phyloP scores from a whole-genome alignment of 2,329 filamentous ascomycete species.

The Ustilaginoidea virens region DNA sequence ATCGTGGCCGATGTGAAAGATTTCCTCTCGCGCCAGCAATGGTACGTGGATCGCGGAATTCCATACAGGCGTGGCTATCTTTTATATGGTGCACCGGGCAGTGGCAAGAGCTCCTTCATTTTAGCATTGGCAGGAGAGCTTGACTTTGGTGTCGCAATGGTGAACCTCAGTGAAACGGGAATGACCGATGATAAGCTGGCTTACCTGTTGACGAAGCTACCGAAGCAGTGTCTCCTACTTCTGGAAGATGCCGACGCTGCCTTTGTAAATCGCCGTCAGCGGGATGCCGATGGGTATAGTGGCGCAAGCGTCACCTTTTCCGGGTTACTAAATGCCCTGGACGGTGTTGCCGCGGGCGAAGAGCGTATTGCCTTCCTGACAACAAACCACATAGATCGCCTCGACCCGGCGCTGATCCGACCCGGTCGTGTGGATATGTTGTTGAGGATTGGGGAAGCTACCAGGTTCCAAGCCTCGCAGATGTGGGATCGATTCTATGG shows the following conservation, averaged over 20 bases:
- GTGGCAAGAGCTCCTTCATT: slow-evolving; percentile 91
- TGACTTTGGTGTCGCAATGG: slow-evolving; percentile 82
- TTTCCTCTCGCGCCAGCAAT: slow-evolving; percentile 63
- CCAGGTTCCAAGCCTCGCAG: slow-evolving; percentile 63
- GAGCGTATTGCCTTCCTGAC: slow-evolving; percentile 90
- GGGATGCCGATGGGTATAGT: slow-evolving; percentile 67
- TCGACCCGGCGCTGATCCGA: slow-evolving; percentile 78
- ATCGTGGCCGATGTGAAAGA: slow-evolving; percentile 71
- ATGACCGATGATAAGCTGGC: slow-evolving; percentile 83
- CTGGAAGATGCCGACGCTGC: slow-evolving; percentile 88
- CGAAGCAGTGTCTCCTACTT: slow-evolving; percentile 65
- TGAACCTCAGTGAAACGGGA: slow-evolving; percentile 80
- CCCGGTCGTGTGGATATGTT: slow-evolving; percentile 92
- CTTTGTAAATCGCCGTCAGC: slow-evolving; percentile 65
- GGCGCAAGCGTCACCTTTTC: slow-evolving; percentile 91
- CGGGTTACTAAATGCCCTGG: slow-evolving; percentile 68
- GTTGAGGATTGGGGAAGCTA: slow-evolving; percentile 76
- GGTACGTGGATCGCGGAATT: slow-evolving; percentile 91
- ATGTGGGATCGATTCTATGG: slow-evolving; percentile 96
- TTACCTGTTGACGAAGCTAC: slow-evolving; percentile 72
- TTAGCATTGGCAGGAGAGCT: slow-evolving; percentile 86
- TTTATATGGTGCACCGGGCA: slow-evolving; percentile 77
- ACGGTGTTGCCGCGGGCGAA: slow-evolving; percentile 88
- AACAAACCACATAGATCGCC: slow-evolving; percentile 80
- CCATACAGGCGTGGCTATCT: slow-evolving; percentile 84